Conservation (phyloP, 768 basidiomycete genomes). For the Mycena albidolilacea region DNA sequence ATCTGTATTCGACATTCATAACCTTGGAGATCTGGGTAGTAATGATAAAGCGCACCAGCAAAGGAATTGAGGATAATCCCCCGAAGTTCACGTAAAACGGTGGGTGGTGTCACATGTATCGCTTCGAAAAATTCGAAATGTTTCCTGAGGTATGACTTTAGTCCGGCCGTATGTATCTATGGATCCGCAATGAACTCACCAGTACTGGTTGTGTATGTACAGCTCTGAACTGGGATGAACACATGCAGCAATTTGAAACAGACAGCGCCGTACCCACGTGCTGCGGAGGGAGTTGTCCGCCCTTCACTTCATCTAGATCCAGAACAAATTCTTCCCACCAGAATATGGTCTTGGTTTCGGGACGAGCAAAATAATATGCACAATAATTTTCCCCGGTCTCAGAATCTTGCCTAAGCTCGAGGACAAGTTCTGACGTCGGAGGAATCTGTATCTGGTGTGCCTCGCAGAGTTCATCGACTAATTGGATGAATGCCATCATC, state of each 20-base stretch:
- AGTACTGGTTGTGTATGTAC: conserved; percentile 8
- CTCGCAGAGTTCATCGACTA: background rate
- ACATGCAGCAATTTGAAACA: background rate
- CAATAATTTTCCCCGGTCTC: background rate
- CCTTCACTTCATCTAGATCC: background rate
- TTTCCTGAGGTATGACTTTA: conserved; percentile 18
- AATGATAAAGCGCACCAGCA: background rate
- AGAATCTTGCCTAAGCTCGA: background rate
- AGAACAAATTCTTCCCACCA: conserved; percentile 1
- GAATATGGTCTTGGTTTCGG: background rate
- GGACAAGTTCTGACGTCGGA: background rate
- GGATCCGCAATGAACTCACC: background rate
- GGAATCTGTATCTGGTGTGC: conserved; percentile 7
- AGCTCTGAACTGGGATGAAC: background rate
- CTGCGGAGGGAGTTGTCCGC: conserved; percentile 1
- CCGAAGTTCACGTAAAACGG: conserved; percentile 9
- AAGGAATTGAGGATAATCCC: background rate
- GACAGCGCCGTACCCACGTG: background rate
- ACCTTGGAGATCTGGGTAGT: background rate
- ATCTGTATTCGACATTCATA: background rate
- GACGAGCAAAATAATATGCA: conserved; percentile 15
- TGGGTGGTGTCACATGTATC: background rate
- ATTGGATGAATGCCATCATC: conserved; percentile 5
- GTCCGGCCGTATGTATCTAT: background rate
- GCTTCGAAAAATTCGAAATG: conserved; percentile 22